Percentiles rank a stretch among this genome's conserved stretches.
phyloP scores from a whole-genome alignment of 1,284 basidiomycete genomes.

The Moesziomyces sp. region DNA sequence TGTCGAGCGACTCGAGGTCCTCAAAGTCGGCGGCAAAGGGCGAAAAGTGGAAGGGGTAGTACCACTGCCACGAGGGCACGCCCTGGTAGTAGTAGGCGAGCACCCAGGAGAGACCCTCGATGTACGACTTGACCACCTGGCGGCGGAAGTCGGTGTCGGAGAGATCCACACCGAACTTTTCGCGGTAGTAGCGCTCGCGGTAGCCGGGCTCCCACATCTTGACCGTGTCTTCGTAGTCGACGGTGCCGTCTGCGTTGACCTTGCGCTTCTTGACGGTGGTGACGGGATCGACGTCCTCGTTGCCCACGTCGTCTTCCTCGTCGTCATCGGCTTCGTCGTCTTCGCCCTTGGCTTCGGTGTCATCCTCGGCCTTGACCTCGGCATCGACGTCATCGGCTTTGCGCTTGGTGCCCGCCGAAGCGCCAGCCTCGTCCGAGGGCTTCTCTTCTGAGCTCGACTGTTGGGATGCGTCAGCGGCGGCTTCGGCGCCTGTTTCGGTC shows the following conservation, averaged over 20 bases:
- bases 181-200: constrained; percentile 90
- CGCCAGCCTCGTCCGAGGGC: constrained; percentile 56
- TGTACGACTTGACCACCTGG: constrained; percentile 82
- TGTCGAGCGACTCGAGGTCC: constrained; percentile 78
- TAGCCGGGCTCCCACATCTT: constrained; percentile 78
- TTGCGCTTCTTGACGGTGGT: constrained; percentile 53
- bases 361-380: constrained; percentile 37
- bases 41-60: constrained; percentile 97
- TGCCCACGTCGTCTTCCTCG: constrained; percentile 73
- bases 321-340: constrained; percentile 73
- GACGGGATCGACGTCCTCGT: constrained; percentile 53
- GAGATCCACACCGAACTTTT: constrained; percentile 87
- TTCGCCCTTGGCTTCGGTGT: constrained; percentile 70
- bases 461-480: constrained; percentile 1
- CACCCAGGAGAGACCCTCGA: constrained; percentile 97
- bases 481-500: constrained; percentile 35
- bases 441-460: constrained; percentile 8
- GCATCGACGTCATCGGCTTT: constrained; percentile 62
- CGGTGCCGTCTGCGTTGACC: constrained; percentile 69
- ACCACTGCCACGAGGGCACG: constrained; percentile 96
- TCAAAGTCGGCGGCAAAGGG: constrained; percentile 96
- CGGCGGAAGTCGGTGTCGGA: constrained; percentile 80
- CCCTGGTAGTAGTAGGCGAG: constrained; percentile 99
- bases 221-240: constrained; percentile 91
- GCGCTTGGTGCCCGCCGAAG: constrained; percentile 18